Evolutionary conservation across 2,329 filamentous ascomycete genomes (phyloP).

Genomic region (Cadophora gregata): DNA sequence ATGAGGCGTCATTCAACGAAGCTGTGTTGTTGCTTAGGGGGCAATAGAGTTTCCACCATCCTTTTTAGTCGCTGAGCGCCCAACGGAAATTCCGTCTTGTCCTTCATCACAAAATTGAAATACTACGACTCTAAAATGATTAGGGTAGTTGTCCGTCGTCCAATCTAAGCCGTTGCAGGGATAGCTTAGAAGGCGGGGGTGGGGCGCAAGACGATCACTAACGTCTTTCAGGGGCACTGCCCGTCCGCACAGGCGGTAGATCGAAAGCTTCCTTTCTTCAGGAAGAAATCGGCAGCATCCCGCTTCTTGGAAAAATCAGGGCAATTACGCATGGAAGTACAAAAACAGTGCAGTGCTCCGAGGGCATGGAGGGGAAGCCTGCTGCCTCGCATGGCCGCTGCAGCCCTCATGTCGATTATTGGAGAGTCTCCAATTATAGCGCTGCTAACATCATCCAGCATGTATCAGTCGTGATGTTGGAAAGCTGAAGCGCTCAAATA

Average conservation of each 20-base stretch:
- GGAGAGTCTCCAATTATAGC: background rate
- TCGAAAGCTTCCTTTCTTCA: background rate
- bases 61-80: background rate
- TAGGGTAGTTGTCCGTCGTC: background rate
- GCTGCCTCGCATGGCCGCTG: background rate
- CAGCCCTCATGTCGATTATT: background rate
- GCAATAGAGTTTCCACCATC: background rate
- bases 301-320: background rate
- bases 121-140: too few species aligned
- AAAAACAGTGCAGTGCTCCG: background rate
- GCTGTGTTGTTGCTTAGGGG: background rate
- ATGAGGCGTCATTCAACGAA: background rate
- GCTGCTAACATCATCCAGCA: background rate
- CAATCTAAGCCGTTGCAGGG: background rate
- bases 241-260: background rate
- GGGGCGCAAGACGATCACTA: constrained; percentile 5
- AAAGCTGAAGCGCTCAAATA: background rate
- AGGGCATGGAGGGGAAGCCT: background rate
- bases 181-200: background rate
- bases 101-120: too few species aligned
- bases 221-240: background rate
- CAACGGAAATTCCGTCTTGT: background rate
- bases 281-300: background rate
- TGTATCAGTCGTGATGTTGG: background rate
- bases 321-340: background rate